These are phyloP conservation scores for Lipomyces sp. DNA, from an alignment of 805 yeast species.

Conservation along the genomic window DNA sequence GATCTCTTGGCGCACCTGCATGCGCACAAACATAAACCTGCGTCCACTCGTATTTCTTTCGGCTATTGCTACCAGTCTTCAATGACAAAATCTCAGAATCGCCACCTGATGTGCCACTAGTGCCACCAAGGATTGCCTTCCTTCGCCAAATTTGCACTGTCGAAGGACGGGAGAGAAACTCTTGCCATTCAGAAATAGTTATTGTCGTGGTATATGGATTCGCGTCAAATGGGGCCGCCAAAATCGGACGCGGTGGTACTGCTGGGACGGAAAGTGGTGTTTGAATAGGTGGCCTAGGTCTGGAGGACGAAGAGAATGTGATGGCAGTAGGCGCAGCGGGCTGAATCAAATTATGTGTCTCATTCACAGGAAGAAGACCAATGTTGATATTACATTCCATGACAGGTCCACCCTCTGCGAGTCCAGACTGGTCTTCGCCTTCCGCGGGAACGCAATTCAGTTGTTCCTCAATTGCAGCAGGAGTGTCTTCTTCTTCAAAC, in stretches of 20 bases:
- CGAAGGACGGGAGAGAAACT: conserved; percentile 12
- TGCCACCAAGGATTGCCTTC: conserved; percentile 9
- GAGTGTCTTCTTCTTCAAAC: not conserved
- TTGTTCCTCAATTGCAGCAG: not conserved
- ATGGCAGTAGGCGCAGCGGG: not conserved
- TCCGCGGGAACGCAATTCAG: not conserved
- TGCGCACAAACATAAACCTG: conserved; percentile 24
- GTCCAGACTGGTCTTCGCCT: not conserved
- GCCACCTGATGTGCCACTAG: not conserved
- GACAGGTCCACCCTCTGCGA: not conserved
- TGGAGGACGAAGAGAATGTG: not conserved
- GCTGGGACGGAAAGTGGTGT: not conserved
- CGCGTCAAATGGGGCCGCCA: conserved; percentile 17
- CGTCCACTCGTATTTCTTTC: conserved; percentile 52
- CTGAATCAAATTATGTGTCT: not conserved
- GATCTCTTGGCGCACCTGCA: conserved; percentile 22
- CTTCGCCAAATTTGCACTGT: conserved; percentile 19
- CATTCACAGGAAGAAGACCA: not conserved
- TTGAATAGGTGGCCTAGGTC: not conserved
- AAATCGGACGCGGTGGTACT: not conserved
- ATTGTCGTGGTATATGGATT: conserved; percentile 16
- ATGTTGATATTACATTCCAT: not conserved
- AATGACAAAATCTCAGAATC: not conserved
- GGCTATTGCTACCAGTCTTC: not conserved
- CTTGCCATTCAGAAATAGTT: conserved; percentile 13